phyloP scores from a whole-genome alignment of 805 yeast species.

The Priceomyces medius region DNA sequence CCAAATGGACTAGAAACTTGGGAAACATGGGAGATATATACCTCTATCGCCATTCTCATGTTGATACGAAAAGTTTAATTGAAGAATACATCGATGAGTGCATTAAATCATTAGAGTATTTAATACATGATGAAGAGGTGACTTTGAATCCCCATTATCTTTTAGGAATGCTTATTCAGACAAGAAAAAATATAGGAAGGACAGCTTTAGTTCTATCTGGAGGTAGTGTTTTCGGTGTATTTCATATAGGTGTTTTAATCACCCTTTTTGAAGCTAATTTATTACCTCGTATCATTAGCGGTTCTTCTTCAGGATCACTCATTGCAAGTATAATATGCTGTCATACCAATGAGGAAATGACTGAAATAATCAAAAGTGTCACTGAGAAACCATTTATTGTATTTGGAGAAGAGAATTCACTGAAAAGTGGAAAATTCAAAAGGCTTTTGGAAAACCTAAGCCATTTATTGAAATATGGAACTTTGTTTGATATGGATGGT shows the following conservation, averaged over 20 bases:
- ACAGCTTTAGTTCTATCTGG: slow-evolving; percentile 95
- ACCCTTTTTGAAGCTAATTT: slow-evolving; percentile 72
- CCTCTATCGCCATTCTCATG: slow-evolving; percentile 72
- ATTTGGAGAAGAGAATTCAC: slow-evolving; percentile 53
- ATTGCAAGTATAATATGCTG: slow-evolving; percentile 87
- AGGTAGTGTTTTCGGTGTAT: slow-evolving; percentile 90
- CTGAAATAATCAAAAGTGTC: slow-evolving; percentile 56
- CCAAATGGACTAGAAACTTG: slow-evolving; percentile 79
- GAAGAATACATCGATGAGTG: slow-evolving; percentile 86
- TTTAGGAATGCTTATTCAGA: slow-evolving; percentile 77
- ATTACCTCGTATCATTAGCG: slow-evolving; percentile 85
- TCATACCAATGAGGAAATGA: slow-evolving; percentile 70
- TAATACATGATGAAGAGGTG: slow-evolving; percentile 38
- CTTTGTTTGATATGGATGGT: slow-evolving; percentile 79
- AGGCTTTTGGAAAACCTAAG: slow-evolving; percentile 37
- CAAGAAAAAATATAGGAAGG: slow-evolving; percentile 88
- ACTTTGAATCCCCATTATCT: slow-evolving; percentile 65
- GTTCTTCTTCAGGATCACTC: slow-evolving; percentile 95
- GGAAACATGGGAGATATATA: slow-evolving; percentile 85
- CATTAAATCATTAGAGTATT: slow-evolving; percentile 41
- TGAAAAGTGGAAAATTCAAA: slow-evolving; percentile 48
- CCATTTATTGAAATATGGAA: slow-evolving; percentile 77
- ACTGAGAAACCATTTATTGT: slow-evolving; percentile 55
- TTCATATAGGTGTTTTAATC: slow-evolving; percentile 88
- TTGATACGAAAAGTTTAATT: slow-evolving; percentile 82